Percentiles rank a stretch among this genome's conserved stretches.
These are phyloP conservation scores for Pyrenopolyporus hunteri DNA, from an alignment of 495 filamentous ascomycete genomes.

Conservation along the genomic window DNA sequence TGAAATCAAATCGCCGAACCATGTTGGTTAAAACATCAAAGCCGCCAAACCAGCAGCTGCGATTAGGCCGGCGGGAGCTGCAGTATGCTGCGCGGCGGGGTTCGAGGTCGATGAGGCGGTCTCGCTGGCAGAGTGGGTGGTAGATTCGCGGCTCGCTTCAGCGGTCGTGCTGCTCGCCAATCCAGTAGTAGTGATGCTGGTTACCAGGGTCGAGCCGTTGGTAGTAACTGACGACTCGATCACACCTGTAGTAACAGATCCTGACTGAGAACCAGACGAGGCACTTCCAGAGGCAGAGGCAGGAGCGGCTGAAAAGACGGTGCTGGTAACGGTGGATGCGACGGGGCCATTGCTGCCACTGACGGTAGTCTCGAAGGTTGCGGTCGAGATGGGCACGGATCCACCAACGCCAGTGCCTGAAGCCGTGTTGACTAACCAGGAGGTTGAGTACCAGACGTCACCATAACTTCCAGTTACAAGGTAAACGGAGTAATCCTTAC, in stretches of 20 bases:
- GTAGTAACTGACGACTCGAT: constrained; percentile 42
- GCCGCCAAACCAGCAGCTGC: constrained; percentile 41
- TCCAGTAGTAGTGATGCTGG: constrained; percentile 37
- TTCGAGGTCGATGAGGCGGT: constrained; percentile 33
- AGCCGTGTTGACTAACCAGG: neutral
- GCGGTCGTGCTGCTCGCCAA: constrained; percentile 18
- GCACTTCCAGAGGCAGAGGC: constrained; percentile 13
- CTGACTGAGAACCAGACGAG: constrained; percentile 32
- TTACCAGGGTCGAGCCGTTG: constrained; percentile 43
- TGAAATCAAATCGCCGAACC: neutral
- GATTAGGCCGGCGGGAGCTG: constrained; percentile 41
- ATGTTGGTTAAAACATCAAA: constrained; percentile 32
- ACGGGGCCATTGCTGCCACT: constrained; percentile 39
- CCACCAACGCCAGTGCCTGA: constrained; percentile 4
- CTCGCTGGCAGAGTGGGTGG: neutral
- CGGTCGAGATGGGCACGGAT: constrained; percentile 36
- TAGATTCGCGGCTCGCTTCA: constrained; percentile 7
- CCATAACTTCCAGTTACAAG: constrained; percentile 19
- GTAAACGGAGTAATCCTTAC: constrained; percentile 5
- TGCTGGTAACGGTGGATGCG: constrained; percentile 41
- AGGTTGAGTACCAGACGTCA: constrained; percentile 5
- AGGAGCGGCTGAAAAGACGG: constrained; percentile 27
- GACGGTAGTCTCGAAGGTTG: constrained; percentile 40
- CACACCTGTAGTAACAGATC: constrained; percentile 30
- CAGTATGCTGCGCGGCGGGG: constrained; percentile 38